These are phyloP conservation scores for Singerocomus rubriflavus DNA, from an alignment of 1,284 basidiomycete species.

Conservation along the genomic window DNA sequence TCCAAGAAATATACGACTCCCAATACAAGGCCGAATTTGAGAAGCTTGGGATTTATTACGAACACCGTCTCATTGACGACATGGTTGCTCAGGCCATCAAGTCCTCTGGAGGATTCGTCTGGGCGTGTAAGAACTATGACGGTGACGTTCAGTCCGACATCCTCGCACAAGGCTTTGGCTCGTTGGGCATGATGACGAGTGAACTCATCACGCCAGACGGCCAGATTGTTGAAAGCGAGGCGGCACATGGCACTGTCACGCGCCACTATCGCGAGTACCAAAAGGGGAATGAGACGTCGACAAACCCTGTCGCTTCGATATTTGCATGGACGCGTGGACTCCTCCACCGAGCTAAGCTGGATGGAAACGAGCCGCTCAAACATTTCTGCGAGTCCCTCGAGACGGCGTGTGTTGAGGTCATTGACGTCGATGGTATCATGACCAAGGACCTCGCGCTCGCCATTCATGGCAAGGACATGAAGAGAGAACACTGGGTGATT, in stretches of 20 bases:
- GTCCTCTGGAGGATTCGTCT: conserved; percentile 94
- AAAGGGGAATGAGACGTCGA: conserved; percentile 94
- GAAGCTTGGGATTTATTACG: conserved; percentile 87
- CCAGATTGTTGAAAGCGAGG: conserved; percentile 87
- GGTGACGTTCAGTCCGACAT: conserved; percentile 93
- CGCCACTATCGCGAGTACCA: conserved; percentile 97
- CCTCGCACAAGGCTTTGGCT: conserved; percentile 93
- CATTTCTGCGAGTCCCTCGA: conserved; percentile 84
- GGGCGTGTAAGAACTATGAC: conserved; percentile 98
- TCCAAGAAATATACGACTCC: conserved; percentile 89
- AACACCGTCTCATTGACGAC: conserved; percentile 91
- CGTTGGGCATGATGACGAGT: conserved; percentile 96
- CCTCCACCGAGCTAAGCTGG: conserved; percentile 91
- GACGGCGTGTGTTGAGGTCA: conserved; percentile 86
- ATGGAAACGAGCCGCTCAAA: conserved; percentile 75
- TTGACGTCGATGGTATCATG: conserved; percentile 90
- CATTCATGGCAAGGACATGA: conserved; percentile 91
- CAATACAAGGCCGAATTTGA: conserved; percentile 87
- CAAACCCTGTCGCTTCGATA: conserved; percentile 98
- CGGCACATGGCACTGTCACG: conserved; percentile 94
- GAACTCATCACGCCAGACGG: conserved; percentile 98
- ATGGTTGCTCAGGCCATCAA: conserved; percentile 99
- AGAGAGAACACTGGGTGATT: conserved; percentile 90
- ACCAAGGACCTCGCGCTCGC: conserved; percentile 96
- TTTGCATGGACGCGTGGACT: conserved; percentile 98